Evolutionary conservation across 2,329 filamentous ascomycete genomes (phyloP).

Genomic region (Aspergillus spinulosporus): DNA sequence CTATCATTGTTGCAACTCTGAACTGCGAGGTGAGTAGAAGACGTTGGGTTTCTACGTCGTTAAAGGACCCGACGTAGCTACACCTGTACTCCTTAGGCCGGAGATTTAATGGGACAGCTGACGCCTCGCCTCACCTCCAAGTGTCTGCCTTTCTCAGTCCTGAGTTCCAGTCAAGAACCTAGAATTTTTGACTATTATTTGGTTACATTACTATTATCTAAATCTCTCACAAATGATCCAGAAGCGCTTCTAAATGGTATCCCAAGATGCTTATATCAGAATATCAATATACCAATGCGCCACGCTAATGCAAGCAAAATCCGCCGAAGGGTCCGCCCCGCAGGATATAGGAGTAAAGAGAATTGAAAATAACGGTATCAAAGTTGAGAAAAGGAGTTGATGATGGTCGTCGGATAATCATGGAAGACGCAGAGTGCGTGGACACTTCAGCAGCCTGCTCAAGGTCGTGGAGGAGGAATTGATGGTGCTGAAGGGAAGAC

Average conservation of each 20-base stretch:
- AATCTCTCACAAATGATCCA: background rate
- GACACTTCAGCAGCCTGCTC: too few species aligned
- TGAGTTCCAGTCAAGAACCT: background rate
- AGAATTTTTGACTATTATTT: background rate
- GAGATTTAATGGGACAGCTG: background rate
- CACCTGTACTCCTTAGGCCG: background rate
- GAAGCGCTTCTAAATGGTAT: background rate
- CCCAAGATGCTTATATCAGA: background rate
- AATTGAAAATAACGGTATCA: constrained; percentile 1
- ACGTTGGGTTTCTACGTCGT: background rate
- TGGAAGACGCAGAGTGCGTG: too few species aligned
- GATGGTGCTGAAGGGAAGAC: background rate
- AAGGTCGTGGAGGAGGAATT: background rate
- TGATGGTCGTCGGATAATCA: too few species aligned
- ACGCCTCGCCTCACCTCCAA: background rate
- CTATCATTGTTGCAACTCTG: constrained; percentile 9
- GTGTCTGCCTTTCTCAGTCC: too few species aligned
- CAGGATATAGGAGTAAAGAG: background rate
- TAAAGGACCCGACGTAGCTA: background rate
- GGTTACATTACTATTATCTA: background rate
- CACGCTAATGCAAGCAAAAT: constrained; percentile 15
- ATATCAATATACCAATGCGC: constrained; percentile 1
- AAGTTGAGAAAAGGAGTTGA: background rate
- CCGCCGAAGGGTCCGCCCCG: background rate
- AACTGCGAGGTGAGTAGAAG: background rate